Evolutionary conservation across 768 basidiomycete genomes (phyloP).

Genomic region (Grammothele lineata): DNA sequence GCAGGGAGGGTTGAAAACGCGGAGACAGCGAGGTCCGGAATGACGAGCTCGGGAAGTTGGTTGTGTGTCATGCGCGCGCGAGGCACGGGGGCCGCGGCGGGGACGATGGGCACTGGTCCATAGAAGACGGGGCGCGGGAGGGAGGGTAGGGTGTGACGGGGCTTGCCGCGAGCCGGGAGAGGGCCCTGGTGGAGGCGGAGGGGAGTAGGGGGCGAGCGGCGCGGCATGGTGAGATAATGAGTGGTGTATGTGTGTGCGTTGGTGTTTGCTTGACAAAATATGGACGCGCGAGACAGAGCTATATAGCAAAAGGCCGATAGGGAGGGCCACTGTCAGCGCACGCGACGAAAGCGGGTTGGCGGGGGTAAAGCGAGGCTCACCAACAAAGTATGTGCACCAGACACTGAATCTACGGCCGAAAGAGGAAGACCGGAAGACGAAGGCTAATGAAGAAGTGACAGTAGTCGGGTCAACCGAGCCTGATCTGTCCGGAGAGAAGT

Average conservation of each 20-base stretch:
- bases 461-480: constrained; percentile 21
- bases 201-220: constrained; percentile 63
- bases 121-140: constrained; percentile 48
- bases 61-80: constrained; percentile 18
- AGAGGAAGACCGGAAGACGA: neutral
- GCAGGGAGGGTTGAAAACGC: neutral
- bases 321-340: no score
- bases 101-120: constrained; percentile 9
- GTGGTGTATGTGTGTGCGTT: constrained; percentile 1
- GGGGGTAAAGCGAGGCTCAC: no score
- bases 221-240: constrained; percentile 44
- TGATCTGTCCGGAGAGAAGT: constrained; percentile 11
- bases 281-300: neutral
- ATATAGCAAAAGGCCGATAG: no score
- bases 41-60: constrained; percentile 9
- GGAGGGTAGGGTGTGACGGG: constrained; percentile 67
- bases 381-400: no score
- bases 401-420: constrained; percentile 8
- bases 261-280: neutral
- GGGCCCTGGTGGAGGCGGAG: constrained; percentile 61
- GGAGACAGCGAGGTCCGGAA: constrained; percentile 1
- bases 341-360: no score
- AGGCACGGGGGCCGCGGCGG: constrained; percentile 11
- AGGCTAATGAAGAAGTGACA: constrained; percentile 2
- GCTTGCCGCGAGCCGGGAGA: constrained; percentile 52